Evolutionary conservation across 805 yeast species (phyloP).

Genomic region (Starmerella scarabaei): DNA sequence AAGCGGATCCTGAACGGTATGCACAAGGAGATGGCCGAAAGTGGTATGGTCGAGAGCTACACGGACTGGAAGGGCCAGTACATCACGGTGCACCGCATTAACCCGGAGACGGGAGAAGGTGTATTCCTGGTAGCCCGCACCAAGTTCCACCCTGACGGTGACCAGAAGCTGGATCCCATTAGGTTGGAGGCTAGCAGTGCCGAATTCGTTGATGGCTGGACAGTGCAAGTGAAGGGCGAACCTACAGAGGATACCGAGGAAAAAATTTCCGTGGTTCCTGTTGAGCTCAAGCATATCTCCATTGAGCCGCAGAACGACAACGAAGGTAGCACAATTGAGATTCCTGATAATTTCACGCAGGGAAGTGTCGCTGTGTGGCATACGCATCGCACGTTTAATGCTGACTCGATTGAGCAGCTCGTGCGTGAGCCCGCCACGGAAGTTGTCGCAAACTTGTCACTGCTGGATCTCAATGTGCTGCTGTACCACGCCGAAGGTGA

Average conservation of each 20-base stretch:
- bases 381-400: slow-evolving; percentile 56
- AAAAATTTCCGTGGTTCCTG: slow-evolving; percentile 50
- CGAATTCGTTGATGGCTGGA: slow-evolving; percentile 43
- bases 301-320: slow-evolving; percentile 38
- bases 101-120: slow-evolving; percentile 75
- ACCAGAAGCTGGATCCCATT: slow-evolving; percentile 25
- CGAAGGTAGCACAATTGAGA: slow-evolving; percentile 36
- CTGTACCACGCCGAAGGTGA: slow-evolving; percentile 74
- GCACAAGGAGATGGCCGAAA: slow-evolving; percentile 31
- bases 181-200: slow-evolving; percentile 27
- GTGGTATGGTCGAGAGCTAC: slow-evolving; percentile 73
- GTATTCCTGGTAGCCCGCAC: slow-evolving; percentile 81
- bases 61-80: slow-evolving; percentile 89
- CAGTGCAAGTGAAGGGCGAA: slow-evolving; percentile 42
- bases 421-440: slow-evolving; percentile 65
- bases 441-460: slow-evolving; percentile 47
- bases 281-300: slow-evolving; percentile 41
- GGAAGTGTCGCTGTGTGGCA: slow-evolving; percentile 82
- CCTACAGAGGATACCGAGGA: slow-evolving; percentile 25
- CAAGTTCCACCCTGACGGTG: slow-evolving; percentile 39
- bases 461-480: slow-evolving; percentile 62
- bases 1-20: slow-evolving; percentile 34
- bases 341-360: slow-evolving; percentile 49
- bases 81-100: slow-evolving; percentile 77
- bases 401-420: slow-evolving; percentile 47